These are phyloP conservation scores for Aspergillus novoparasiticus DNA, from an alignment of 2,329 filamentous ascomycete genomes.

Conservation along the genomic window DNA sequence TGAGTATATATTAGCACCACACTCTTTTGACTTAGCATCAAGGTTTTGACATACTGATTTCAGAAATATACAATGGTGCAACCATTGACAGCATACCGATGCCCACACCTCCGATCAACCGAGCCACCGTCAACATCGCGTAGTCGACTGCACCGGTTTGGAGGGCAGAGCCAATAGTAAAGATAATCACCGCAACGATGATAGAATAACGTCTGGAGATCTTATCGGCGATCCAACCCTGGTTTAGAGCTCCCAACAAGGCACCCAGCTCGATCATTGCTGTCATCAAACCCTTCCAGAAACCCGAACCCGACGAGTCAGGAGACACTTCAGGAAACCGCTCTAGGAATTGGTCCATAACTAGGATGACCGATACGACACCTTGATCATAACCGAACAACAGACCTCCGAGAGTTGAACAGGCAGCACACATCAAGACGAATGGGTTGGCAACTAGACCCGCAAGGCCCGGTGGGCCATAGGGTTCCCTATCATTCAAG, in stretches of 20 bases:
- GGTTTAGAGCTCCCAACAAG: constrained; percentile 48
- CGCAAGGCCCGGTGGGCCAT: constrained; percentile 43
- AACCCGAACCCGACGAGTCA: constrained; percentile 39
- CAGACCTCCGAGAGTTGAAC: constrained; percentile 54
- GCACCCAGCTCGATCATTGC: constrained; percentile 60
- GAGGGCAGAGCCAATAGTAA: constrained; percentile 54
- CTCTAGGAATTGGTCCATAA: constrained; percentile 55
- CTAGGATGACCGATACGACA: constrained; percentile 50
- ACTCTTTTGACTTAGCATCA: neutral
- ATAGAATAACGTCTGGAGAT: constrained; percentile 57
- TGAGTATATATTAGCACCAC: neutral
- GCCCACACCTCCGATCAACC: constrained; percentile 54
- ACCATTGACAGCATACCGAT: constrained; percentile 56
- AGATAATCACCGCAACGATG: constrained; percentile 54
- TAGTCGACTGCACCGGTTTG: constrained; percentile 56
- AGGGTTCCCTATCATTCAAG: constrained; percentile 32
- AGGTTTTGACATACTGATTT: constrained; percentile 42
- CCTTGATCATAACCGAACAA: constrained; percentile 55
- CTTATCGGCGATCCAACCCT: constrained; percentile 55
- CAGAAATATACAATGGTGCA: constrained; percentile 56
- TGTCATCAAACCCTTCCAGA: constrained; percentile 52
- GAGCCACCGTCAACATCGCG: constrained; percentile 54
- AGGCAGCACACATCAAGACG: constrained; percentile 54
- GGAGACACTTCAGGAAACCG: constrained; percentile 49
- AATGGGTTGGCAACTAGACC: constrained; percentile 54